Evolutionary conservation across 2,329 filamentous ascomycete species (phyloP), one percentile per base, ranked within the genome.

Genomic region (Colletotrichum sp.): DNA sequence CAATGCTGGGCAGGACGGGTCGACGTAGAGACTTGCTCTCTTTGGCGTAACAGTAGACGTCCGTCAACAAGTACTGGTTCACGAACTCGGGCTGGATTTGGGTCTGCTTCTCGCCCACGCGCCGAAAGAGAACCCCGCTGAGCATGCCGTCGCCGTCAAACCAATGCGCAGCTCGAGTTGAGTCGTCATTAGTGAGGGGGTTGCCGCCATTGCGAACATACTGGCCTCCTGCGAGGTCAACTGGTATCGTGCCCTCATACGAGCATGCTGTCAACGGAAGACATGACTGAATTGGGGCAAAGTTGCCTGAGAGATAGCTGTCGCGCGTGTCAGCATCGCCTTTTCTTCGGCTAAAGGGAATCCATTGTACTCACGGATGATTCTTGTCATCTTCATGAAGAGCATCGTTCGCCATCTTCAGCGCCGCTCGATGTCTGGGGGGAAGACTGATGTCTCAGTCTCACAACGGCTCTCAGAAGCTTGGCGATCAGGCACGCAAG

Each of bases 81-180:
- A 93, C 92, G 71, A 94, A 95, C 70, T 93, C 87, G 0, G 93
- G 92, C 73, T 86, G 81, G 2, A 93, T 87, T 4, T 86, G 82
- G 6, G 87, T 81, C n/a, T 65, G 32, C 36, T 76, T 76, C 8
- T 84, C 82, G 4, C 83, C 83, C 4, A 32, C 69, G 9, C 86
- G 86, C 32, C 85, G 85, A 81, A 94, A 95, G 21, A 87, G 87
- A 1, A 95, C 92, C 2, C 93, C 93, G 34, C 90, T 90, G 13
- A 95, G 89, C 93, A 95, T 95, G 6, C 93, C 93, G 81, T 95
- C 93, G 36, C 93, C 93, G 79, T 95, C 93, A 77, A 95, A 95
- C 93, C 93, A 95, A 81, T 95, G 93, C 10, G 91, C 89, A 80
- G 93, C 92, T 77, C 92, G 88, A 52, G 88, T 89, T 4, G 91